These are phyloP conservation scores for Pseudogymnoascus sp. DNA, from an alignment of 2,329 filamentous ascomycete genomes.

Conservation along the genomic window DNA sequence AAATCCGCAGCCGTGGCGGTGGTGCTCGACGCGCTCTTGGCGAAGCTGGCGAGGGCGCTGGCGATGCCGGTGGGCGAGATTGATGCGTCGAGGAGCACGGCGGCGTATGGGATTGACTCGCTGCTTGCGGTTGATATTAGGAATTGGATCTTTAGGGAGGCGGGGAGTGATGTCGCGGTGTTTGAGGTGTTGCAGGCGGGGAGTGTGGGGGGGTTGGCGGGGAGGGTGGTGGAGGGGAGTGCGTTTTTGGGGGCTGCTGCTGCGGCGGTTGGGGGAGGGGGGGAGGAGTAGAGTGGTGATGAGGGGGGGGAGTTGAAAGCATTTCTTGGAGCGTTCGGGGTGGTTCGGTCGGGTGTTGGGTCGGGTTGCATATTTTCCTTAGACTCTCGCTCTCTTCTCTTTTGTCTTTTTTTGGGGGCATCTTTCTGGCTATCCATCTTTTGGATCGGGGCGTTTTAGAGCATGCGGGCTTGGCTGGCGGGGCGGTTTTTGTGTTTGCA, in stretches of 20 bases:
- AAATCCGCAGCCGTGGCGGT: constrained; percentile 38
- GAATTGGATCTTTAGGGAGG: constrained; percentile 39
- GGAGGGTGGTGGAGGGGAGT: background rate
- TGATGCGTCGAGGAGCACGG: constrained; percentile 37
- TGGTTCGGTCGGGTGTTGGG: background rate
- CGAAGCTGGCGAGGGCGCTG: constrained; percentile 40
- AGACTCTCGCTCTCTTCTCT: background rate
- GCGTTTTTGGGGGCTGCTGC: background rate
- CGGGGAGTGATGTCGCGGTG: constrained; percentile 43
- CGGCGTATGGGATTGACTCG: constrained; percentile 43
- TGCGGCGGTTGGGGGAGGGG: background rate
- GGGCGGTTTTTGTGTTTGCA: background rate
- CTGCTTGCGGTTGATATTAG: constrained; percentile 41
- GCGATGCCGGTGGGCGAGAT: constrained; percentile 42
- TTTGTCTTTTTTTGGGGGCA: background rate
- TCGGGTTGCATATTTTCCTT: background rate
- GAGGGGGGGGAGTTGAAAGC: background rate
- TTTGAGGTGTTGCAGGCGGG: constrained; percentile 46
- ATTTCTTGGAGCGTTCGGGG: background rate
- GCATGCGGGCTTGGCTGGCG: background rate
- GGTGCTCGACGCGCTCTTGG: constrained; percentile 37
- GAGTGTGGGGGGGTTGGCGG: constrained; percentile 29
- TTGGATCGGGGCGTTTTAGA: background rate
- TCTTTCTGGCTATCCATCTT: background rate
- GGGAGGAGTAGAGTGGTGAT: no score